Base-by-base conservation (phyloP, 495 filamentous ascomycete species). In the Chaetomidium leptoderma region DNA sequence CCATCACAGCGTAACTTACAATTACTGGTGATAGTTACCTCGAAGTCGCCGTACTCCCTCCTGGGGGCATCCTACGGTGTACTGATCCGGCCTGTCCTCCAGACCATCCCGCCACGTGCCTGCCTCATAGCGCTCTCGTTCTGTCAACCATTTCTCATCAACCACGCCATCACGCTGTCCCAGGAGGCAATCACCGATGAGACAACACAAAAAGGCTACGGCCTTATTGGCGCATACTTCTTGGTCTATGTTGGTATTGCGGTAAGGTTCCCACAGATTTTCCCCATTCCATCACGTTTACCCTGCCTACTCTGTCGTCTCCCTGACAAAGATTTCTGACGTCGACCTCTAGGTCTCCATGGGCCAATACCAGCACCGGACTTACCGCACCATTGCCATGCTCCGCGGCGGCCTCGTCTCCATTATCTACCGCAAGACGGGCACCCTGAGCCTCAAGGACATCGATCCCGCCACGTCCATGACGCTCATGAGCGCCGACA, bases 101-200 rank as follows among this genome's bases (percentile, higher is more conserved):
- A 76, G 11, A 79, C 71, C 4, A 70, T 83, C 42, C 75, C 76
- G 4, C 82, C 85, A 3, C 69, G 83, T 30, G 65, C 78, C 2
- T 78, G 70, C 37, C 73, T 83, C 3, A 82, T 79, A 19, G 85
- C 73, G 0, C 83, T 88, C 65, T 80, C 73, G 50, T 81, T 85
- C 57, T 80, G 77, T 36, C 86, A 88, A 63, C 86, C 86, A 3
- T 75, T 89, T 43, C 74, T 89, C 21, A 74, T 89, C 14, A 74
- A 81, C 44, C 70, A 79, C 10, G 78, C 81, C 0, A 72, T 87
- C 17, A 63, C 61, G 7, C 78, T 72, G 14, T 67, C 68, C n/a
- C 67, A 66, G 14, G 58, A 64, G 33, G 42, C 53, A 16, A 57
- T 70, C 52, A 63, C 60, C 32, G 33, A 53, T 56, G 62, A 61